A percentile compares a stretch with the other conserved stretches of the same genome.
phyloP scores from a whole-genome alignment of 1,284 basidiomycete genomes.

The Ganoderma lingzhi region DNA sequence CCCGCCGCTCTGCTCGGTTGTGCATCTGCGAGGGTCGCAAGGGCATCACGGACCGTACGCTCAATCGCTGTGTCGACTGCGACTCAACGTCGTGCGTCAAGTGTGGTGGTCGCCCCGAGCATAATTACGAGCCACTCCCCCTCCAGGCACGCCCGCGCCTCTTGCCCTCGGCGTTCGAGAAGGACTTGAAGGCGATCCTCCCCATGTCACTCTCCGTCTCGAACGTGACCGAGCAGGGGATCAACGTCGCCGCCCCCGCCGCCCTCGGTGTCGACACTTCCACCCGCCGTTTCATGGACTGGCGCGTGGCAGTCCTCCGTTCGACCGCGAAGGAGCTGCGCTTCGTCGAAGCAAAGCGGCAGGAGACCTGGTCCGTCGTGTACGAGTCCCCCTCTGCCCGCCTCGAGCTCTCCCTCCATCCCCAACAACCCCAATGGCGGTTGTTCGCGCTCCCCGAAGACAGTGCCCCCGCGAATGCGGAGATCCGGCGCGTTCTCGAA shows the following conservation, averaged over 20 bases:
- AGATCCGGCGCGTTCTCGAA: conserved; percentile 78
- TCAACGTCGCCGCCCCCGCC: conserved; percentile 59
- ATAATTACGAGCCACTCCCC: conserved; percentile 72
- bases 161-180: conserved; percentile 77
- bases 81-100: conserved; percentile 83
- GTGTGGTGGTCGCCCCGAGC: conserved; percentile 91
- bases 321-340: conserved; percentile 74
- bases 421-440: conserved; percentile 86
- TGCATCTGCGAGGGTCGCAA: conserved; percentile 91
- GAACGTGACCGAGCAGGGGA: conserved; percentile 58
- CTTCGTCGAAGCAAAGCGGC: conserved; percentile 88
- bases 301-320: conserved; percentile 74
- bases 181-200: conserved; percentile 79
- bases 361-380: conserved; percentile 86
- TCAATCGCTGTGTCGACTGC: conserved; percentile 82
- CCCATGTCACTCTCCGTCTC: conserved; percentile 86
- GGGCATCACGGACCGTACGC: conserved; percentile 74
- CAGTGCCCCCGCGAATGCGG: conserved; percentile 80
- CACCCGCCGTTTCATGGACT: conserved; percentile 66
- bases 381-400: conserved; percentile 79
- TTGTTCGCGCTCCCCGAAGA: conserved; percentile 79
- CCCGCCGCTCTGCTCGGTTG: conserved; percentile 78
- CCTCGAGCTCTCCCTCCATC: conserved; percentile 83
- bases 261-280: conserved; percentile 54
- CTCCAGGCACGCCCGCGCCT: conserved; percentile 59